These are phyloP conservation scores for Trichoderma cornu-damae DNA, from an alignment of 2,329 filamentous ascomycete genomes.

Conservation along the genomic window DNA sequence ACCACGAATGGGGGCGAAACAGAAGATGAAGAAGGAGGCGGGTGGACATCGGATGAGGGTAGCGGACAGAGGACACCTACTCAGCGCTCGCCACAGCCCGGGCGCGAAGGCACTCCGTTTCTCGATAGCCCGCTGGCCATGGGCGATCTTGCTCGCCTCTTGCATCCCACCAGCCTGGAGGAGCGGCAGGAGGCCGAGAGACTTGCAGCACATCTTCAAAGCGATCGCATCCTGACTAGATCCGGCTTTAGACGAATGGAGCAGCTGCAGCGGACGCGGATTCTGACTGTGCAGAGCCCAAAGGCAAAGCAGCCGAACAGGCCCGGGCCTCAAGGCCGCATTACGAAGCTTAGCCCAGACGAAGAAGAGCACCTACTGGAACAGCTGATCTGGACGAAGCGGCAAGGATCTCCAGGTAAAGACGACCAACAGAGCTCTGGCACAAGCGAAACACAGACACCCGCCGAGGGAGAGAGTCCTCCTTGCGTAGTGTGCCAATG, in stretches of 20 bases:
- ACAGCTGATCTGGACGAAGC: conserved; percentile 52
- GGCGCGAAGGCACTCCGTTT: conserved; percentile 52
- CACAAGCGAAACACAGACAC: conserved; percentile 38
- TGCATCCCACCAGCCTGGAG: conserved; percentile 72
- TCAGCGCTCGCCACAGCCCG: conserved; percentile 48
- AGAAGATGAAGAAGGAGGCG: conserved; percentile 38
- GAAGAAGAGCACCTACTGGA: conserved; percentile 59
- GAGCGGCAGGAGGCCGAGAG: conserved; percentile 76
- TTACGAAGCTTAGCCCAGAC: conserved; percentile 45
- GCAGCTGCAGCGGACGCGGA: conserved; percentile 62
- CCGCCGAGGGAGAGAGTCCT: conserved; percentile 65
- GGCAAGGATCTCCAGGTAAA: conserved; percentile 27
- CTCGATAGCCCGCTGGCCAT: conserved; percentile 60
- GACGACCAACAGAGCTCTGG: conserved; percentile 8
- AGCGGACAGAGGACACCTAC: conserved; percentile 66
- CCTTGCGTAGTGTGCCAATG: conserved; percentile 93
- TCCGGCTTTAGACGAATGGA: conserved; percentile 66
- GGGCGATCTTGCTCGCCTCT: conserved; percentile 67
- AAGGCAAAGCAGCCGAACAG: conserved; percentile 20
- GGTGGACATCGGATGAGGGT: conserved; percentile 46
- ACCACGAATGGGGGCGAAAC: conserved; percentile 37
- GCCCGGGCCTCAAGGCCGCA: conserved; percentile 20
- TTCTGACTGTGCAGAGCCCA: conserved; percentile 41
- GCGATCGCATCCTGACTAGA: conserved; percentile 70
- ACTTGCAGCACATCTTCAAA: conserved; percentile 72